Evolutionary conservation across 1,139 yeast genomes (phyloP), one percentile per base, ranked within the genome.

Genomic region (Yamadazyma taylorii): DNA sequence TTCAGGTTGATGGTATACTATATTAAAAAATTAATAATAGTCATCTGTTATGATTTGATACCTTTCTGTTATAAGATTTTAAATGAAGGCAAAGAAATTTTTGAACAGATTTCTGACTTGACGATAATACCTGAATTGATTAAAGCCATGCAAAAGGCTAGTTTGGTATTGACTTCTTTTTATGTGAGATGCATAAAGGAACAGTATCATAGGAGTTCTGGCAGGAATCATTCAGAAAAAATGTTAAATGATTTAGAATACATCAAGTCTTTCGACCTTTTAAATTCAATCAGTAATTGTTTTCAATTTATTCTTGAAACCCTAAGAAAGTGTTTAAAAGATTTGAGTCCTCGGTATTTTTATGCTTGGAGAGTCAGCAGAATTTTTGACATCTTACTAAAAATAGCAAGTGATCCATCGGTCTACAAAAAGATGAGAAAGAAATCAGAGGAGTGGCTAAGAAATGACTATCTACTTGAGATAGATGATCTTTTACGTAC

Each of bases 281-380:
- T 36, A 8, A 28, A 29, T 12, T 23, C 34, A 12, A 36, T 30
- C 11, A 22, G 34, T 15, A 33, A 33, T 21, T 37, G 50, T 10
- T 29, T 47, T 32, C 55, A 53, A 34, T 52, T 41, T 26, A 35
- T 60, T n/a, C 34, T 48, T 13, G 51, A 51, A 26, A 46, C 45
- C 32, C 49, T 58, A 30, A 47, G 58, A 23, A 52, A 51, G 0
- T 55, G 61, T 1, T 43, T 65, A 42, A 47, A 60, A 3, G 51
- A 55, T 24, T 53, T 60, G 33, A 66, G 70, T 40, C 58, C 58
- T 28, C 50, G 67, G 37, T 69, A 67, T 43, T 69, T 63, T 45
- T 63, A 61, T 47, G 73, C 75, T 1, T 69, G 75, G 75, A 55
- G 66, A 42, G 52, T 63, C 3, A 56, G 62, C 9, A 19, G 21